These are phyloP conservation scores for Hibiscus tridactylites DNA, from an alignment of 345 rosid species.

Conservation along the genomic window DNA sequence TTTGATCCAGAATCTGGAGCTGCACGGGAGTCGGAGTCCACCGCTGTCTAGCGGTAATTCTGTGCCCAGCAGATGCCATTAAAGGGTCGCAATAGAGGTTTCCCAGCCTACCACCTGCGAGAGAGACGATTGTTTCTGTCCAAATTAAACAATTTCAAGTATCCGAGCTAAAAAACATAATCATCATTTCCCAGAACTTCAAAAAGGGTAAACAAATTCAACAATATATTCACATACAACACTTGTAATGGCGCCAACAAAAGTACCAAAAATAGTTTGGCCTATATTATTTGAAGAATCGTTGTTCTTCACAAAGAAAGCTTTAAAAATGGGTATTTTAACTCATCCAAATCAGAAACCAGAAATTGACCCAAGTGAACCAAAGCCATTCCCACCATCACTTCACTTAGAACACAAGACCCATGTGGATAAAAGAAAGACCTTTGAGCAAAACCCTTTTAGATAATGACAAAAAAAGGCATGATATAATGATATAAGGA, in stretches of 20 bases:
- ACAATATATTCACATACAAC: background rate
- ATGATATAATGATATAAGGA: background rate
- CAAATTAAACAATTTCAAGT: background rate
- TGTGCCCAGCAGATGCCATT: conserved; percentile 61
- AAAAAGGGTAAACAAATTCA: background rate
- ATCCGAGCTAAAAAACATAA: background rate
- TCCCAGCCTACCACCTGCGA: conserved; percentile 40
- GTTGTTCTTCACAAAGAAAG: background rate
- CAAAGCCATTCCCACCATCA: too few relatives aligned
- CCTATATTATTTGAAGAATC: too few relatives aligned
- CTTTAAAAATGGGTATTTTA: background rate
- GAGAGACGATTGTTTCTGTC: too few relatives aligned
- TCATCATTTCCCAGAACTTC: too few relatives aligned
- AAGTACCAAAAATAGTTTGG: too few relatives aligned
- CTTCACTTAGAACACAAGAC: too few relatives aligned
- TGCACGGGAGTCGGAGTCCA: conserved; percentile 96
- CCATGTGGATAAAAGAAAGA: too few relatives aligned
- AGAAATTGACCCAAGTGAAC: too few relatives aligned
- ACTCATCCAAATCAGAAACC: too few relatives aligned
- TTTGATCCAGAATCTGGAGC: conserved; percentile 82
- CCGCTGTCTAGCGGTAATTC: conserved; percentile 90
- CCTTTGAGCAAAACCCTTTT: background rate
- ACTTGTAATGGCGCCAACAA: background rate
- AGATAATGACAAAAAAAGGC: background rate
- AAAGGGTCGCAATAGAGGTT: conserved; percentile 54